Conservation (phyloP, 768 basidiomycete genomes). For the Mycena amicta region DNA sequence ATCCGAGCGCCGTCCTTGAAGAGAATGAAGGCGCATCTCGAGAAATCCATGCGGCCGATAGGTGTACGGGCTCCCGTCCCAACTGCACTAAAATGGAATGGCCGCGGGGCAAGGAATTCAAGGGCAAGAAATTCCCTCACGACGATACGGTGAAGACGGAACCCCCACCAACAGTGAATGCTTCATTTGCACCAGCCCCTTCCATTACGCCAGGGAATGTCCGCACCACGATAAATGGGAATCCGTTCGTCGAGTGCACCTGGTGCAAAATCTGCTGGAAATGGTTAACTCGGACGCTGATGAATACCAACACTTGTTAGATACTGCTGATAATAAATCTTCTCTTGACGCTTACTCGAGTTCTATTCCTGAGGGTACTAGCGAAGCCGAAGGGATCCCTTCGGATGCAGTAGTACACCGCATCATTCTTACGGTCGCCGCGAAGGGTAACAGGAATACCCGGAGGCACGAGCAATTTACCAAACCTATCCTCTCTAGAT, state of each 20-base stretch:
- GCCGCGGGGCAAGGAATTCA: neutral
- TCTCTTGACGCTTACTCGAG: neutral
- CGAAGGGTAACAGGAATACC: neutral
- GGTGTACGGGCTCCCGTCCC: neutral
- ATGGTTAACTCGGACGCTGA: neutral
- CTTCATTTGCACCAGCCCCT: neutral
- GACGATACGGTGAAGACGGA: neutral
- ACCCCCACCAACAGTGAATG: neutral
- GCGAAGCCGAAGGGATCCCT: neutral
- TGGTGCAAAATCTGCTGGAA: neutral
- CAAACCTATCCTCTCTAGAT: neutral
- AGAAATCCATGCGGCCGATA: neutral
- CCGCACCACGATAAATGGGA: neutral
- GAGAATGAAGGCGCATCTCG: neutral
- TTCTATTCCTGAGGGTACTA: neutral
- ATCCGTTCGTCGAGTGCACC: neutral
- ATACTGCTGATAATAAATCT: neutral
- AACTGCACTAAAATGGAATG: neutral
- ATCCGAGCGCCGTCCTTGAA: neutral
- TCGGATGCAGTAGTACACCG: neutral
- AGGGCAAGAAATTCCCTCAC: neutral
- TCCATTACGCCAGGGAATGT: neutral
- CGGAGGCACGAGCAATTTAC: neutral
- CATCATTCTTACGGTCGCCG: neutral
- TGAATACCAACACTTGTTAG: neutral